A percentile compares a stretch with the other conserved stretches of the same genome.
Conservation (phyloP, 2,329 filamentous ascomycete species). For the Arthrobotrys sinensis region DNA sequence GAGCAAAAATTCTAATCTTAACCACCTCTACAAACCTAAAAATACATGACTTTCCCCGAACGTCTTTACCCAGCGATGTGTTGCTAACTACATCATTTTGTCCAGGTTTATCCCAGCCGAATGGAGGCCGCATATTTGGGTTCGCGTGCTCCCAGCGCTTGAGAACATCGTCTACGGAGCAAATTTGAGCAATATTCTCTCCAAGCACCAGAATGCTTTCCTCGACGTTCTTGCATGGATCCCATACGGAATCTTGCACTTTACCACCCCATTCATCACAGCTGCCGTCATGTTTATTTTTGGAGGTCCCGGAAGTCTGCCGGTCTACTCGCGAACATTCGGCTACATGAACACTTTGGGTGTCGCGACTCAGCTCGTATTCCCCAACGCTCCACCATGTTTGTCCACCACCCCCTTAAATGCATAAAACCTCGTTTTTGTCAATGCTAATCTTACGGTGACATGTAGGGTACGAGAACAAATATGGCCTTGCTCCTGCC, state of each 20-base stretch:
- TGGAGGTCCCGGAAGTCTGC: constrained; percentile 85
- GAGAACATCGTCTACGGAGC: constrained; percentile 97
- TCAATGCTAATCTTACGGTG: constrained; percentile 14
- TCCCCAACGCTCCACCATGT: constrained; percentile 94
- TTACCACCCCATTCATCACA: constrained; percentile 85
- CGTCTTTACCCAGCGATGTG: constrained; percentile 17
- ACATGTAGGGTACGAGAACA: constrained; percentile 81
- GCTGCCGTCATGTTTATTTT: constrained; percentile 88
- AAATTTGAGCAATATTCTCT: constrained; percentile 95
- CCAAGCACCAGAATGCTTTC: constrained; percentile 85
- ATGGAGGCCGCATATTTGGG: constrained; percentile 94
- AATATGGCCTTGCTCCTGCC: constrained; percentile 89
- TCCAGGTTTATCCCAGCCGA: constrained; percentile 87
- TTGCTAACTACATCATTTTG: constrained; percentile 37
- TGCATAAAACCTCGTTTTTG: constrained; percentile 16
- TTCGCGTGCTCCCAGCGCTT: constrained; percentile 90
- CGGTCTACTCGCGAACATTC: constrained; percentile 87
- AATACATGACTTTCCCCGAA: not conserved
- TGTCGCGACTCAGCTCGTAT: constrained; percentile 88
- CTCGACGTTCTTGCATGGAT: constrained; percentile 93
- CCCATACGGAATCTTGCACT: constrained; percentile 92
- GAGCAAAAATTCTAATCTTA: not conserved
- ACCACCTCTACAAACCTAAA: constrained; percentile 4
- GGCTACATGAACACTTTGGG: constrained; percentile 93
- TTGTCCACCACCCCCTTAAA: constrained; percentile 41